Base-by-base conservation (phyloP, 225 moss, liverwort and hornwort genomes). In the Antitrichia curtipendula region DNA sequence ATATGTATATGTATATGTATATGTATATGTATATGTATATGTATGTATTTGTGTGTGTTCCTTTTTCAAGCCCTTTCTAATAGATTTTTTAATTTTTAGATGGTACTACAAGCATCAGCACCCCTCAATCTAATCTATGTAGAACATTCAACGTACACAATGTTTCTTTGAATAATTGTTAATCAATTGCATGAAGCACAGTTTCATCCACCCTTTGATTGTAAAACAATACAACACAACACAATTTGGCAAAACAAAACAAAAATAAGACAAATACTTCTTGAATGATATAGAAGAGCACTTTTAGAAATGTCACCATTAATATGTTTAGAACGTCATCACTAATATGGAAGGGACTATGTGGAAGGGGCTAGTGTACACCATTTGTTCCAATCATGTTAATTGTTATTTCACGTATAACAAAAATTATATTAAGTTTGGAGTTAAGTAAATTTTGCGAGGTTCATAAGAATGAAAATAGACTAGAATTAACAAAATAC, bases 371-470 rank as follows among this genome's bases (percentile, higher is more conserved):
- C 38, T 68, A 38, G 38, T 12, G 14, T 41, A 73, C 2, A 21
- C 12, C 13, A 50, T 21, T 32, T 75, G 13, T 34, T 53, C 23
- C 23, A 76, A 76, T 24, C 6, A 36, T 24, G 9, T 36, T 9
- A 36, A 23, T 53, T 24, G 2, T 52, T 9, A 23, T 36, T 22
- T 75, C 6, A 75, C 0, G 6, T 15, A 36, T 53, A 36, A 75
- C 1, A 36, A 23, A 22, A 34, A 23, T 13, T 5, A 34, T 22
- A 21, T 52, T 52, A 22, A 36, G 0, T 3, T 53, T 53, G 9
- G 2, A 36, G 0, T 36, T 14, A 23, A 22, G 15, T 24, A 3
- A 76, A 76, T 0, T 76, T 76, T 54, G 3, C 0, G 0, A 76
- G 24, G 8, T n/a, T 76, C 1, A 24, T 75, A 24, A 23, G 14